phyloP scores from a whole-genome alignment of 2,329 filamentous ascomycete species.

The Fusarium sp. region DNA sequence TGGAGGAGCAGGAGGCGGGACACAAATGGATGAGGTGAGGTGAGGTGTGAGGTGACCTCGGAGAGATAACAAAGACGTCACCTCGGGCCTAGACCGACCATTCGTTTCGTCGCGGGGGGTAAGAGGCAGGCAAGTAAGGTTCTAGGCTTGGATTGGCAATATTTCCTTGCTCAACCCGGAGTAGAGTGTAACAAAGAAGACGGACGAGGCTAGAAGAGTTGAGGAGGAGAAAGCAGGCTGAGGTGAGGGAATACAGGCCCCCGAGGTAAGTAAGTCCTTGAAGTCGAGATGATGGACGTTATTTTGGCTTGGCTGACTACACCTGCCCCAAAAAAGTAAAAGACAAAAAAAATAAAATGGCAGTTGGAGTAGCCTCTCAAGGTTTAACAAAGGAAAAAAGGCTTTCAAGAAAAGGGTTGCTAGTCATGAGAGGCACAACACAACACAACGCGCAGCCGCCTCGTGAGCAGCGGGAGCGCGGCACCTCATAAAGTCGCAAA shows the following conservation, averaged over 20 bases:
- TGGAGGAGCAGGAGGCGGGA: constrained; percentile 11
- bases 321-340: constrained; percentile 10
- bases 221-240: constrained; percentile 6
- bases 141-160: constrained; percentile 7
- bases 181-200: constrained; percentile 7
- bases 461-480: constrained; percentile 17
- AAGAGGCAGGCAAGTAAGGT: constrained; percentile 2
- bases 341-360: constrained; percentile 1
- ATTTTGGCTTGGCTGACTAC: constrained; percentile 32
- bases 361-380: constrained; percentile 4
- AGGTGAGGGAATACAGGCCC: neutral
- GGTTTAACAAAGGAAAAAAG: neutral
- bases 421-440: neutral
- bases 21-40: constrained; percentile 35
- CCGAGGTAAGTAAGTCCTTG: neutral
- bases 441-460: neutral
- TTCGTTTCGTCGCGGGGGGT: constrained; percentile 10
- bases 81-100: constrained; percentile 33
- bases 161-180: neutral
- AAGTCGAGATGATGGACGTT: neutral
- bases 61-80: constrained; percentile 42
- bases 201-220: constrained; percentile 10
- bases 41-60: constrained; percentile 37
- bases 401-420: neutral
- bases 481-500: constrained; percentile 27